These are phyloP conservation scores for Diacronema lutheri DNA, from an alignment of 78 protist genomes.

Conservation along the genomic window DNA sequence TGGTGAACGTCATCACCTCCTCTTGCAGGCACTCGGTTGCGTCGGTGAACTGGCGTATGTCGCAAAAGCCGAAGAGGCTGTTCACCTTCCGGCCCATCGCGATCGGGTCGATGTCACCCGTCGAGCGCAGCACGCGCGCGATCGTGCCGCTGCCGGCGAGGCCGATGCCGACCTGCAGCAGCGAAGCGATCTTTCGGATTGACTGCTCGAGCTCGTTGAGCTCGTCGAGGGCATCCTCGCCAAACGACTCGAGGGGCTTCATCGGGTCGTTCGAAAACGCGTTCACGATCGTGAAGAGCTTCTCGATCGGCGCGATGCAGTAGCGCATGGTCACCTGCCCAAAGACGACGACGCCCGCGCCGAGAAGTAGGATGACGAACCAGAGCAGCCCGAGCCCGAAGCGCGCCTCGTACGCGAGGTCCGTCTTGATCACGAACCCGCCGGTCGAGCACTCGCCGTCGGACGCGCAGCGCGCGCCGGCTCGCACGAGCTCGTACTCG, in stretches of 20 bases:
- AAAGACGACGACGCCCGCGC: neutral
- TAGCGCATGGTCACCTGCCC: neutral
- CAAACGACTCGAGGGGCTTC: neutral
- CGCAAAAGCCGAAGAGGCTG: neutral
- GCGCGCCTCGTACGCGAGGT: neutral
- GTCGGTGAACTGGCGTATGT: neutral
- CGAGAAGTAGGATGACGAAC: neutral
- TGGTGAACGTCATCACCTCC: constrained; percentile 4
- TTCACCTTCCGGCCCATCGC: neutral
- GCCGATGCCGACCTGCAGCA: constrained; percentile 27
- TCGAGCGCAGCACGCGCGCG: neutral
- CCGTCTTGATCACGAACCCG: neutral
- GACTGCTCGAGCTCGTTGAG: neutral
- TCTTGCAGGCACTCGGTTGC: constrained; percentile 1
- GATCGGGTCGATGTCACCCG: neutral
- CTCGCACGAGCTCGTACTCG: neutral
- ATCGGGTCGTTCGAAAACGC: neutral
- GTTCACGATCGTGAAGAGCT: neutral
- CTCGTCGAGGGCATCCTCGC: neutral
- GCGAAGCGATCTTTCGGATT: neutral
- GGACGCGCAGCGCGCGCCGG: neutral
- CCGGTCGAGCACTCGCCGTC: neutral
- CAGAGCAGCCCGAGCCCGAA: neutral
- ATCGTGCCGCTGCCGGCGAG: neutral
- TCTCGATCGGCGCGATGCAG: neutral